phyloP scores from a whole-genome alignment of 1,139 yeast species.

The Yamadazyma sp. region DNA sequence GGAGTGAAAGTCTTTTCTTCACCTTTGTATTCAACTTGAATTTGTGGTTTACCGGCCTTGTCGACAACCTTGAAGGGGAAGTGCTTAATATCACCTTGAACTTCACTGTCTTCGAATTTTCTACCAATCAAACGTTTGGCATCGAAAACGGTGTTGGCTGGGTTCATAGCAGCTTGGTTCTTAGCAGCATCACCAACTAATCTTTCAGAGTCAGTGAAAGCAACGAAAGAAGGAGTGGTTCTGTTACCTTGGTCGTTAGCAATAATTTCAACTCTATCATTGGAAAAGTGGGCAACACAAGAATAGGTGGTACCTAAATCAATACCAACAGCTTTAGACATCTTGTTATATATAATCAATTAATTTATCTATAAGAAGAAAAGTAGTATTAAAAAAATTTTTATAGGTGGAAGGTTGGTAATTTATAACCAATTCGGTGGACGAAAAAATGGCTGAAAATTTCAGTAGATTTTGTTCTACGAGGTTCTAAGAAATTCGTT shows the following conservation, averaged over 20 bases:
- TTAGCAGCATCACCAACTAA: conserved; percentile 98
- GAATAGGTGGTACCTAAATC: conserved; percentile 99
- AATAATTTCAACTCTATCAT: conserved; percentile 80
- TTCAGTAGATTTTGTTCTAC: conserved; percentile 9
- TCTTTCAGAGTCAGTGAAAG: conserved; percentile 96
- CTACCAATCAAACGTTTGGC: conserved; percentile 98
- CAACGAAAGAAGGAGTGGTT: conserved; percentile 97
- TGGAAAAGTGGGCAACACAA: conserved; percentile 95
- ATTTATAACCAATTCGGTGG: conserved; percentile 7
- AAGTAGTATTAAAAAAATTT: conserved; percentile 2
- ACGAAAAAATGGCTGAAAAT: conserved; percentile 10
- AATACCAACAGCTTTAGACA: conserved; percentile 85
- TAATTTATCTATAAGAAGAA: conserved; percentile 3
- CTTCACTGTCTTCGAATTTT: conserved; percentile 85
- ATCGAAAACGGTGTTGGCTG: conserved; percentile 93
- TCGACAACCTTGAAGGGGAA: conserved; percentile 96
- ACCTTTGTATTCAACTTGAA: conserved; percentile 91
- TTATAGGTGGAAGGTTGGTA: conserved; percentile 1
- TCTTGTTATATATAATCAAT: conserved; percentile 6
- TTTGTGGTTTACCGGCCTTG: conserved; percentile 82
- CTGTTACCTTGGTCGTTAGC: conserved; percentile 99
- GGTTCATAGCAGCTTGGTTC: conserved; percentile 98
- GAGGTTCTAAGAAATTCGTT: conserved; percentile 8
- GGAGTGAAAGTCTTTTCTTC: conserved; percentile 95
- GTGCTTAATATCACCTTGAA: conserved; percentile 93